Evolutionary conservation across 1,284 basidiomycete genomes (phyloP).

Genomic region (Rhodotorula sp.): DNA sequence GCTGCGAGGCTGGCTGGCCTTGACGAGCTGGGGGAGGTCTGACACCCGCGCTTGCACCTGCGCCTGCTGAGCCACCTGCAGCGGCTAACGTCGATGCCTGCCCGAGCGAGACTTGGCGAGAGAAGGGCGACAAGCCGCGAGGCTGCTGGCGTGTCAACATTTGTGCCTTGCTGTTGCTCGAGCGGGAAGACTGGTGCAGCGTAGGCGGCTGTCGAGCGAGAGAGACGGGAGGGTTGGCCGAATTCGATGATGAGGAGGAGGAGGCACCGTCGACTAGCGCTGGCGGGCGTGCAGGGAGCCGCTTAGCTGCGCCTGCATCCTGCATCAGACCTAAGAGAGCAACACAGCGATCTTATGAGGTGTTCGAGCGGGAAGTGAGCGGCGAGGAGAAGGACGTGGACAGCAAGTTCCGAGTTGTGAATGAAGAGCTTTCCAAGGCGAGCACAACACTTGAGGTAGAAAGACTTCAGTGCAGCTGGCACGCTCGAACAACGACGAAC

Average conservation of each 20-base stretch:
- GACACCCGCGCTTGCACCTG: neutral
- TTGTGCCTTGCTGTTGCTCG: no score
- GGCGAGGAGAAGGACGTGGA: neutral
- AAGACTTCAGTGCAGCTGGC: neutral
- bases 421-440: neutral
- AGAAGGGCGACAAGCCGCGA: neutral
- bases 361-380: neutral
- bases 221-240: no score
- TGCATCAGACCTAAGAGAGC: no score
- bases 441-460: neutral
- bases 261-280: no score
- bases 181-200: no score
- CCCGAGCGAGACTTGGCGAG: neutral
- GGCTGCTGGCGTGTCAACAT: no score
- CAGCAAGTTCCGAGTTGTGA: neutral
- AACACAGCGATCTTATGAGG: neutral
- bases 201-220: no score
- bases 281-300: no score
- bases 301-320: no score
- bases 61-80: neutral
- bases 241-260: no score
- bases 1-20: slow-evolving; percentile 22
- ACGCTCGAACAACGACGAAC: neutral
- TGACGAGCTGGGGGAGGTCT: slow-evolving; percentile 17
- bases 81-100: neutral